phyloP scores from a whole-genome alignment of 1,284 basidiomycete species.

The Melampsora americana region DNA sequence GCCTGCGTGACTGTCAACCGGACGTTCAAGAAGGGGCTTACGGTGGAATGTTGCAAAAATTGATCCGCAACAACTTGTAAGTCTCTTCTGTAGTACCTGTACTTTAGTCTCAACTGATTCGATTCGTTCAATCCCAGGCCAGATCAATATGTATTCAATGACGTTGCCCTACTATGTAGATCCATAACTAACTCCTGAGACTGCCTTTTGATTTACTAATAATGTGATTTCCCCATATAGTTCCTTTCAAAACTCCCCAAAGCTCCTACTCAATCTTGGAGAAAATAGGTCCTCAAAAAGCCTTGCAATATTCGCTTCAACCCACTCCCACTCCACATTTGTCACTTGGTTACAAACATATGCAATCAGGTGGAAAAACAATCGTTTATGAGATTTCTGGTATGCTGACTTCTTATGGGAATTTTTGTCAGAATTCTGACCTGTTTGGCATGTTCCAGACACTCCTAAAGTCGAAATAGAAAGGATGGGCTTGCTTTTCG shows the following conservation, averaged over 20 bases:
- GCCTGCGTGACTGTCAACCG: slow-evolving; percentile 35
- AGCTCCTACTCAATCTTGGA: slow-evolving; percentile 16
- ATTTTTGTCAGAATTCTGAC: background rate
- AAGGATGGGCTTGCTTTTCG: slow-evolving; percentile 33
- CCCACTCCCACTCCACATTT: background rate
- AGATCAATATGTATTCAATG: slow-evolving; percentile 35
- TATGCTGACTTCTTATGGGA: background rate
- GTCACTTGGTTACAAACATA: slow-evolving; percentile 10
- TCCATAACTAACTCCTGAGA: background rate
- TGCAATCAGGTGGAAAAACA: background rate
- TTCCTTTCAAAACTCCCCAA: slow-evolving; percentile 38
- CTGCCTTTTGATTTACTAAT: too few relatives aligned
- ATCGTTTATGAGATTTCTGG: slow-evolving; percentile 25
- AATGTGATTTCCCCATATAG: background rate
- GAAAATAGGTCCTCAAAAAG: slow-evolving; percentile 35
- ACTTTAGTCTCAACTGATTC: background rate
- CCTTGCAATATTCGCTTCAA: slow-evolving; percentile 40
- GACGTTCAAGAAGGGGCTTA: slow-evolving; percentile 33
- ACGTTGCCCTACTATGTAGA: slow-evolving; percentile 41
- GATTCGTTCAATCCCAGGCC: slow-evolving; percentile 11
- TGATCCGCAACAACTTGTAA: slow-evolving; percentile 36
- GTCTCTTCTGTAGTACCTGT: background rate
- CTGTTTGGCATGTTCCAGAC: slow-evolving; percentile 4
- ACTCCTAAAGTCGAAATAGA: slow-evolving; percentile 27
- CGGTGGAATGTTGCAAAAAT: slow-evolving; percentile 35